Evolutionary conservation across 257 asterid species (phyloP).

Genomic region (Sherardia arvensis): DNA sequence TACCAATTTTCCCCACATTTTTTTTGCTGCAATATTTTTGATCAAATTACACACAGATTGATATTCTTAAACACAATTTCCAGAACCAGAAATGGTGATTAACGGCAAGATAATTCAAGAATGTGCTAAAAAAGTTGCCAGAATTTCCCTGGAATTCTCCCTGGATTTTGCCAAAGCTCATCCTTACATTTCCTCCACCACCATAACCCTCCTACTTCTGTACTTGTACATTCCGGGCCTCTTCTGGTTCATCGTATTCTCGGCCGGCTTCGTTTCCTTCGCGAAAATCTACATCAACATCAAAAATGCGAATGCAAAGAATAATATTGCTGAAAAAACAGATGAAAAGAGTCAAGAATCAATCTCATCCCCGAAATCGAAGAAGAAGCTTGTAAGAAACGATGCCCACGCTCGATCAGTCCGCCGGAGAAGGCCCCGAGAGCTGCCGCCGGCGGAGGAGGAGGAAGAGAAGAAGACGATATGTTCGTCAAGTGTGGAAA

Average conservation of each 20-base stretch:
- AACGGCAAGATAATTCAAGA: conserved; percentile 33
- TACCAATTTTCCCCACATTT: not conserved
- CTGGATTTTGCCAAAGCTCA: conserved; percentile 17
- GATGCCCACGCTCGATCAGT: conserved; percentile 54
- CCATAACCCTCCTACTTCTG: conserved; percentile 27
- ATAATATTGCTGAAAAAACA: not conserved
- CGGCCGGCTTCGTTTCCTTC: conserved; percentile 25
- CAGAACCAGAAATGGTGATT: conserved; percentile 36
- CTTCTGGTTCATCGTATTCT: conserved; percentile 50
- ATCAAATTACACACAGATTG: not conserved
- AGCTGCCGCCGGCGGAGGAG: conserved; percentile 17
- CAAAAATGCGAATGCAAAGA: conserved; percentile 11
- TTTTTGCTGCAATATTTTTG: not conserved
- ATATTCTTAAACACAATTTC: not conserved
- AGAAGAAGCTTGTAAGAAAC: conserved; percentile 5
- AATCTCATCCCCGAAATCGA: not conserved
- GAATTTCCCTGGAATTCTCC: conserved; percentile 23
- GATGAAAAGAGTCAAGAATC: conserved; percentile 13
- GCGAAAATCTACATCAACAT: conserved; percentile 14
- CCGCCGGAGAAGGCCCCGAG: conserved; percentile 46
- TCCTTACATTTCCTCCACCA: conserved; percentile 38
- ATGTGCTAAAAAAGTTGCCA: conserved; percentile 26
- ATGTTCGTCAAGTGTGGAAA: conserved; percentile 14
- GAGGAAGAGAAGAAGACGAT: conserved; percentile 34
- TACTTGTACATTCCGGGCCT: conserved; percentile 35